phyloP scores from a whole-genome alignment of 305 asterid species.

The Stenogyne calaminthoides region DNA sequence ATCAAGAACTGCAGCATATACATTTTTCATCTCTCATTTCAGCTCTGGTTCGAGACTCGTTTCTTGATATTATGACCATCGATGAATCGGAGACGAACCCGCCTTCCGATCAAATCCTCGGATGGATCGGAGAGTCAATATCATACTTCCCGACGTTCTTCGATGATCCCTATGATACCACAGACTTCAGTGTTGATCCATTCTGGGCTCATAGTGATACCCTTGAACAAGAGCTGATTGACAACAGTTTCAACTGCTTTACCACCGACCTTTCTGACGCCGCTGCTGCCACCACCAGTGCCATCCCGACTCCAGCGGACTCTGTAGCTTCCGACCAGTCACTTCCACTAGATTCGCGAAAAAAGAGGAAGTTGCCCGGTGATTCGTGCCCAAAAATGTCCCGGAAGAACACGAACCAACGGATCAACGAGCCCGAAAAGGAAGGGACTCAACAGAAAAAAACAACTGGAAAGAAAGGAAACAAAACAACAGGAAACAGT shows the following conservation, averaged over 20 bases:
- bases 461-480: constrained; percentile 38
- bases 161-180: constrained; percentile 56
- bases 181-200: constrained; percentile 47
- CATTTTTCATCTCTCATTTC: constrained; percentile 8
- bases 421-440: constrained; percentile 23
- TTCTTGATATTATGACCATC: constrained; percentile 34
- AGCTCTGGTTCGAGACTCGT: neutral
- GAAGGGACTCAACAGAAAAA: constrained; percentile 36
- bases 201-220: constrained; percentile 54
- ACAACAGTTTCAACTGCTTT: constrained; percentile 40
- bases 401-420: constrained; percentile 24
- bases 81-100: constrained; percentile 59
- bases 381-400: constrained; percentile 32
- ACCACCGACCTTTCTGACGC: constrained; percentile 35
- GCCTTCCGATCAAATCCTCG: constrained; percentile 49
- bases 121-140: constrained; percentile 55
- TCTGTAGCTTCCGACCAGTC: constrained; percentile 35
- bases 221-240: constrained; percentile 47
- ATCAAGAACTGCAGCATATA: constrained; percentile 30
- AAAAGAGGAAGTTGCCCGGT: constrained; percentile 57
- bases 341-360: constrained; percentile 37
- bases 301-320: constrained; percentile 32
- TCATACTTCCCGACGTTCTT: constrained; percentile 59
- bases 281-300: constrained; percentile 24
- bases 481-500: constrained; percentile 35